Evolutionary conservation across 192 early-diverging fungal species (phyloP).

Genomic region (Coemansia sp.): DNA sequence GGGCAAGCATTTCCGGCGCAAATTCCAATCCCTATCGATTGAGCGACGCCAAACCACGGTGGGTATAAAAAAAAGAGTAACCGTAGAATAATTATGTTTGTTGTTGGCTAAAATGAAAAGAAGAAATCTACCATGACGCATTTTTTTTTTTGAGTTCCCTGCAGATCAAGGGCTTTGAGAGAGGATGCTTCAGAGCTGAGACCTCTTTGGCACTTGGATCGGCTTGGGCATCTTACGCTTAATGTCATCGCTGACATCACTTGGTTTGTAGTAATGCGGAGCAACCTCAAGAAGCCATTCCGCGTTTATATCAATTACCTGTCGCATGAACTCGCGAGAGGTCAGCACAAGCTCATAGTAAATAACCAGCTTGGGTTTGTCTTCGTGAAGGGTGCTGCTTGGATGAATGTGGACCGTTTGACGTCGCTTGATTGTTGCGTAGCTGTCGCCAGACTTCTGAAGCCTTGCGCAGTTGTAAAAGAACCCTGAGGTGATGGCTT

Average conservation of each 20-base stretch:
- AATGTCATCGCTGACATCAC: constrained; percentile 65
- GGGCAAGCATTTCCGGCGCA: constrained; percentile 7
- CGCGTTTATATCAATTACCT: constrained; percentile 89
- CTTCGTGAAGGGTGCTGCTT: constrained; percentile 75
- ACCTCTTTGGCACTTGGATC: constrained; percentile 12
- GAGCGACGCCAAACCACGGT: neutral
- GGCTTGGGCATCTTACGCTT: constrained; percentile 55
- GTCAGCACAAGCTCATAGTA: constrained; percentile 96
- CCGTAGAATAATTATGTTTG: neutral
- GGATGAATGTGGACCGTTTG: constrained; percentile 95
- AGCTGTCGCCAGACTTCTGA: constrained; percentile 85
- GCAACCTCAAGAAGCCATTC: constrained; percentile 82
- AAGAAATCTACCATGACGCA: neutral
- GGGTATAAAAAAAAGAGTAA: neutral
- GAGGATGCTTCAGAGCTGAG: neutral
- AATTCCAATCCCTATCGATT: neutral
- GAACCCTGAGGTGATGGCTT: constrained; percentile 91
- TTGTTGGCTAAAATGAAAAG: neutral
- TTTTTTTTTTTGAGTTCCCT: too few species aligned
- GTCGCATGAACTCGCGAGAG: constrained; percentile 93
- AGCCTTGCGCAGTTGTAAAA: constrained; percentile 93
- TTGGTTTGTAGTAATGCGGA: constrained; percentile 90
- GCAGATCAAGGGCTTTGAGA: too few species aligned
- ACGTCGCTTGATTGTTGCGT: constrained; percentile 87
- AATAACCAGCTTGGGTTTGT: constrained; percentile 83